These are phyloP conservation scores for Vigna angularis DNA, from an alignment of 306 rosid species.

Conservation along the genomic window DNA sequence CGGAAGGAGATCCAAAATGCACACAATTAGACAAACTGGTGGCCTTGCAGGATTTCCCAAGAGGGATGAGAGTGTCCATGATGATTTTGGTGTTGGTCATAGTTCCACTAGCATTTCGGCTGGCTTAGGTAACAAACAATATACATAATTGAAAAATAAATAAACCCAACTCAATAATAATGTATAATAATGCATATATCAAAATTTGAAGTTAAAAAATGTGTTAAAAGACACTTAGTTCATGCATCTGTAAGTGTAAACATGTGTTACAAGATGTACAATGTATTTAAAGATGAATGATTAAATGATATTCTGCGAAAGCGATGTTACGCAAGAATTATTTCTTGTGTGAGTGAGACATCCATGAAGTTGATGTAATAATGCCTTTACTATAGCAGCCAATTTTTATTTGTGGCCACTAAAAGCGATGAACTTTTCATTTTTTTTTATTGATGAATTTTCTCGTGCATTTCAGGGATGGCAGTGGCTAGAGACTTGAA, in stretches of 20 bases:
- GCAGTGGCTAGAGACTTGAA: constrained; percentile 70
- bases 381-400: no score
- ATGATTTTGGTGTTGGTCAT: constrained; percentile 74
- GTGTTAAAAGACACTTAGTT: no score
- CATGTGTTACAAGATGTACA: no score
- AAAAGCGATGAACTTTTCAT: not conserved
- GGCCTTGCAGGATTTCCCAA: constrained; percentile 82
- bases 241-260: no score
- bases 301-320: no score
- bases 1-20: constrained; percentile 73
- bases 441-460: not conserved
- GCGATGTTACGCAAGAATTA: not conserved
- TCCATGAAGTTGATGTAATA: not conserved
- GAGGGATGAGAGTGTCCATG: constrained; percentile 67
- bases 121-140: constrained; percentile 53
- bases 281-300: no score
- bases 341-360: not conserved
- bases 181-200: no score
- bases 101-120: constrained; percentile 81
- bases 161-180: no score
- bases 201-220: no score
- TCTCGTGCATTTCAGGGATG: constrained; percentile 54
- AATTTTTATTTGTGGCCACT: not conserved
- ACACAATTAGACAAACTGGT: constrained; percentile 62
- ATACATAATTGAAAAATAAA: no score